Base-by-base conservation (phyloP, 1,284 basidiomycete genomes). In the Amylostereum areolatum region DNA sequence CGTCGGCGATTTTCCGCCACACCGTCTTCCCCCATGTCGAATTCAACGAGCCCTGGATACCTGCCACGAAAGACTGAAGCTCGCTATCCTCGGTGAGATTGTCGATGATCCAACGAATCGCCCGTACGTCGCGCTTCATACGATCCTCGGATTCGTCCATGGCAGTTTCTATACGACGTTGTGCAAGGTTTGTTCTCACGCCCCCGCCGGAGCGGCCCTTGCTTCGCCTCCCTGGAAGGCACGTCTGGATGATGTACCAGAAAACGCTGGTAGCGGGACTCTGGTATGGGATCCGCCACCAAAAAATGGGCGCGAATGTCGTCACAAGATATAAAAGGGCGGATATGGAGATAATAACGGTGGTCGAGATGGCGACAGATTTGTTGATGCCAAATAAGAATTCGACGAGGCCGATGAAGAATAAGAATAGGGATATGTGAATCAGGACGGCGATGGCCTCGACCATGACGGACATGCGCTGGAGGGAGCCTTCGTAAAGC, bases 81-180 rank as follows among this genome's bases (percentile, higher is more conserved):
- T 55, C 53, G 34, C 46, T 52, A 30, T 55, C 53, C 44, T 55
- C 53, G 7, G 53, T 55, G 2, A 55, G 48, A 31, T 48, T 50
- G 31, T 46, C 48, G 18, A 52, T 34, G 6, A 54, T 50, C 52
- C 49, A 54, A 24, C 30, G 9, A 12, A 51, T 54, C 9, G 52
- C 52, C 2, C 41, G 34, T 0, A 50, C 49, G n/a, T 54, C 50
- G 6, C 52, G 52, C 28, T 44, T 37, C 29, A 30, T 37, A 30
- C 52, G 49, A 7, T 46, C 36, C 3, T 35, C 28, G 1, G 44
- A 51, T 8, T 51, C 43, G 25, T 54, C 36, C 50, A 54, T 54
- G 5, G 50, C 49, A 7, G 51, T 39, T 37, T 54, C 46, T 5
- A 46, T 47, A 18, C 52, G 52, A 18, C 49, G 49, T 6, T 53